Percentiles rank a stretch among this genome's conserved stretches.
These are phyloP conservation scores for Diaporthe helianthi DNA, from an alignment of 2,329 filamentous ascomycete genomes.

Conservation along the genomic window DNA sequence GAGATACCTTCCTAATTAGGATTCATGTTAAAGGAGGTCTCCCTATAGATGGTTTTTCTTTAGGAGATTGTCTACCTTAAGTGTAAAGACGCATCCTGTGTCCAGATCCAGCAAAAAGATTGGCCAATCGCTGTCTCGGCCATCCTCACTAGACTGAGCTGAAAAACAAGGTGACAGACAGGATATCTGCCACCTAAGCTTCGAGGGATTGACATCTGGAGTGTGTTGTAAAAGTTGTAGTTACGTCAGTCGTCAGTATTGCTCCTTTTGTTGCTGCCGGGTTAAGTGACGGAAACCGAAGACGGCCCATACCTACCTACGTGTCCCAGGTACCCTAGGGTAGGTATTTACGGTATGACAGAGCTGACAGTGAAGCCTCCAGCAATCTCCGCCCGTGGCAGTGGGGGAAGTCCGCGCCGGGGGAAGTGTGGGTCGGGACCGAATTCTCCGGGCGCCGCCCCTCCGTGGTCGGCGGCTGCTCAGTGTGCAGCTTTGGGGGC, in stretches of 20 bases:
- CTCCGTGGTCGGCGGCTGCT: not conserved
- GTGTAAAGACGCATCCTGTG: no score
- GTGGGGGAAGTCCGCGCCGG: slow-evolving; percentile 19
- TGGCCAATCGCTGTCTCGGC: no score
- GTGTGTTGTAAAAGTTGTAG: not conserved
- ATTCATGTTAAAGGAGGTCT: no score
- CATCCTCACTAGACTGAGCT: no score
- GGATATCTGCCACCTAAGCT: no score
- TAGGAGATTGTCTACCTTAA: no score
- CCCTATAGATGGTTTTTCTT: no score
- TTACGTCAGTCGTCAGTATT: not conserved
- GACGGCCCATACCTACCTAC: not conserved
- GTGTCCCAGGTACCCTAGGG: no score
- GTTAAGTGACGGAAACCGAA: not conserved
- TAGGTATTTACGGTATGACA: not conserved
- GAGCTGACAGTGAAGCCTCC: slow-evolving; percentile 9
- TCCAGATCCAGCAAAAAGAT: no score
- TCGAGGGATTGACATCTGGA: not conserved
- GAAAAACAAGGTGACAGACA: no score
- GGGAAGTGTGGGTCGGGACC: slow-evolving; percentile 3
- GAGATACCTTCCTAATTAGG: no score
- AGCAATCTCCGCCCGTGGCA: slow-evolving; percentile 5
- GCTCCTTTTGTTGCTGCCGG: no score
- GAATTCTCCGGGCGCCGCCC: slow-evolving; percentile 4
- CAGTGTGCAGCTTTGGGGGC: not conserved